Percentiles rank a stretch among this genome's conserved stretches.
These are phyloP conservation scores for Claviceps digitariae DNA, from an alignment of 2,329 filamentous ascomycete genomes.

Conservation along the genomic window DNA sequence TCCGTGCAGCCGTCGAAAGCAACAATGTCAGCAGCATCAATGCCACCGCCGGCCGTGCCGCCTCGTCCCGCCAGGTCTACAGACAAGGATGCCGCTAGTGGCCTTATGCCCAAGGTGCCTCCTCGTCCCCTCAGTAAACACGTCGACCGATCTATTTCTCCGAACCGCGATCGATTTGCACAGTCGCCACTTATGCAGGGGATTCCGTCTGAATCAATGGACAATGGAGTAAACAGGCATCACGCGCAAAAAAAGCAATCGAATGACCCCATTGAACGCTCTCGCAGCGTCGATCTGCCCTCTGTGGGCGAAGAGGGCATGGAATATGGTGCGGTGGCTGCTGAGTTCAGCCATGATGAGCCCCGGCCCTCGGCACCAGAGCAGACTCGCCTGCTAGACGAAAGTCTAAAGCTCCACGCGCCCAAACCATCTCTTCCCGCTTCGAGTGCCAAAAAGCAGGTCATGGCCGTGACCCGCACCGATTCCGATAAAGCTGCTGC, in stretches of 20 bases:
- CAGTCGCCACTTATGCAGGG: slow-evolving; percentile 75
- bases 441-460: slow-evolving; percentile 68
- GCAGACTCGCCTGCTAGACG: slow-evolving; percentile 64
- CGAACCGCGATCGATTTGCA: slow-evolving; percentile 64
- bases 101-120: slow-evolving; percentile 54
- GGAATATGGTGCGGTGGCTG: slow-evolving; percentile 58
- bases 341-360: slow-evolving; percentile 22
- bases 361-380: slow-evolving; percentile 39
- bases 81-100: slow-evolving; percentile 27
- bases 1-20: neutral
- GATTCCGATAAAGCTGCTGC: slow-evolving; percentile 78
- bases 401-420: slow-evolving; percentile 75
- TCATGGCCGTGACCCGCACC: slow-evolving; percentile 75
- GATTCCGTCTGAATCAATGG: slow-evolving; percentile 31
- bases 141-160: slow-evolving; percentile 62
- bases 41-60: slow-evolving; percentile 40
- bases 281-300: slow-evolving; percentile 68
- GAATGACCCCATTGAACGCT: slow-evolving; percentile 40
- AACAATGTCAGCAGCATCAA: slow-evolving; percentile 35
- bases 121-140: slow-evolving; percentile 62
- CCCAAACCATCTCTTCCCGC: slow-evolving; percentile 76
- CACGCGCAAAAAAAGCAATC: slow-evolving; percentile 19
- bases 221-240: slow-evolving; percentile 21
- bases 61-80: slow-evolving; percentile 40
- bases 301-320: slow-evolving; percentile 79